Evolutionary conservation across 495 filamentous ascomycete species (phyloP).

Genomic region (Pyrenula massariospora): DNA sequence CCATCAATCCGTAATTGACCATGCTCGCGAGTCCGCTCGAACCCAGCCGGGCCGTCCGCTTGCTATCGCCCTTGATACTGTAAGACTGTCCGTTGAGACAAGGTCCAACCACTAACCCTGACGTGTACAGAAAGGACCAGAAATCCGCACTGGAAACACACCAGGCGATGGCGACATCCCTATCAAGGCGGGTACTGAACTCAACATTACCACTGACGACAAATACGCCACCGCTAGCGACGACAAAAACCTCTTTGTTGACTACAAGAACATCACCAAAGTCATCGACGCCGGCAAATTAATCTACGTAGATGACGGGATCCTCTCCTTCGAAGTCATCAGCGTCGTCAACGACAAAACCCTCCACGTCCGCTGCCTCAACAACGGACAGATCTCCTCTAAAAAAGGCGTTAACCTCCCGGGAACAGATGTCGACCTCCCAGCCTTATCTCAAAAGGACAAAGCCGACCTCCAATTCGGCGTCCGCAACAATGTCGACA

Average conservation of each 20-base stretch:
- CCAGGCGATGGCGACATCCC: conserved; percentile 72
- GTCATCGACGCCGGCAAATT: conserved; percentile 86
- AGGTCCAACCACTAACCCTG: background rate
- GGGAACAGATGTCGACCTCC: conserved; percentile 96
- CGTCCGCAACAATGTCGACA: conserved; percentile 95
- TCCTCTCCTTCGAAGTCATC: conserved; percentile 88
- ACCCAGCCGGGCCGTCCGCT: conserved; percentile 67
- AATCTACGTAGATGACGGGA: conserved; percentile 97
- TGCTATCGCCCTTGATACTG: conserved; percentile 93
- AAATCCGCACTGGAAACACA: conserved; percentile 96
- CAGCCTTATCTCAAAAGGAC: conserved; percentile 97
- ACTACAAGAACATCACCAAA: conserved; percentile 88
- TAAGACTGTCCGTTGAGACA: no score
- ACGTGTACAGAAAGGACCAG: conserved; percentile 67
- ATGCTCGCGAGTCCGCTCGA: conserved; percentile 76
- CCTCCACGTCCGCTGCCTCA: conserved; percentile 69
- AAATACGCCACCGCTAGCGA: conserved; percentile 74
- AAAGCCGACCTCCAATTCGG: conserved; percentile 85
- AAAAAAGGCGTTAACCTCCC: conserved; percentile 98
- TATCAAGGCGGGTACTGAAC: conserved; percentile 64
- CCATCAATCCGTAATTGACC: conserved; percentile 92
- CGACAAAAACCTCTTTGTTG: conserved; percentile 80
- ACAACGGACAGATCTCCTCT: conserved; percentile 97
- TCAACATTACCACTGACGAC: conserved; percentile 98
- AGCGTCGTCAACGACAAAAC: conserved; percentile 82